These are phyloP conservation scores for Persicaria maculosa DNA, from an alignment of 148 eudicot species.

Conservation along the genomic window DNA sequence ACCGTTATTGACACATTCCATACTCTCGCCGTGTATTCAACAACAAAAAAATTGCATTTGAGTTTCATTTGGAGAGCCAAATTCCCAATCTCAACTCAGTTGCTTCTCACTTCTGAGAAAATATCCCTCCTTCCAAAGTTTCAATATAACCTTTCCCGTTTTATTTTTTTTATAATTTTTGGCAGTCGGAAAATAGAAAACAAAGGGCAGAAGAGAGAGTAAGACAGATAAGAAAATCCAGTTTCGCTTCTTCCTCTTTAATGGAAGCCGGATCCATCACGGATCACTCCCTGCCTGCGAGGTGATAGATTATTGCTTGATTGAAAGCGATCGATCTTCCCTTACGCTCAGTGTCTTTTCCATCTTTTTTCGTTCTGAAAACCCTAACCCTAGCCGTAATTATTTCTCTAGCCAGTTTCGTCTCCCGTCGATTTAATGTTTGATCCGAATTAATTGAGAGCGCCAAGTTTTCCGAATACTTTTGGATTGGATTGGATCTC, in stretches of 20 bases:
- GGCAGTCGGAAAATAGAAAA: neutral
- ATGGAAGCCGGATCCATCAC: conserved; percentile 14
- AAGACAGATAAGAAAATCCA: conserved; percentile 5
- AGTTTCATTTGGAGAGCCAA: conserved; percentile 2
- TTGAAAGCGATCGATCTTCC: neutral
- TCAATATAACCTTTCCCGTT: neutral
- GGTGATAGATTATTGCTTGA: neutral
- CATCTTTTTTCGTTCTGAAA: neutral
- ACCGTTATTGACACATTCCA: too few species aligned
- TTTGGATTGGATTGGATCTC: neutral
- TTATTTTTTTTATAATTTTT: neutral
- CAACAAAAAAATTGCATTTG: too few species aligned
- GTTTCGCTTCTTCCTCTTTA: neutral
- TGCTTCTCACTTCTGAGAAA: neutral
- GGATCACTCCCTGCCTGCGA: neutral
- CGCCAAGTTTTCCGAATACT: neutral
- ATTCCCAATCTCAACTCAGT: neutral
- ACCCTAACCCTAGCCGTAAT: conserved; percentile 11
- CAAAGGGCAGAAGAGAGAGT: neutral
- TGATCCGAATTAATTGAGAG: neutral
- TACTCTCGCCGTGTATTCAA: too few species aligned
- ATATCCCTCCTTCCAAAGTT: neutral
- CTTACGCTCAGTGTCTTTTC: neutral
- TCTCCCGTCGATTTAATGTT: neutral
- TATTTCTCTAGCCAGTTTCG: neutral